Percentiles rank a stretch among this genome's conserved stretches.
These are phyloP conservation scores for Rhipidocladum racemiflorum DNA, from an alignment of 176 grass and related monocot species.

Conservation along the genomic window DNA sequence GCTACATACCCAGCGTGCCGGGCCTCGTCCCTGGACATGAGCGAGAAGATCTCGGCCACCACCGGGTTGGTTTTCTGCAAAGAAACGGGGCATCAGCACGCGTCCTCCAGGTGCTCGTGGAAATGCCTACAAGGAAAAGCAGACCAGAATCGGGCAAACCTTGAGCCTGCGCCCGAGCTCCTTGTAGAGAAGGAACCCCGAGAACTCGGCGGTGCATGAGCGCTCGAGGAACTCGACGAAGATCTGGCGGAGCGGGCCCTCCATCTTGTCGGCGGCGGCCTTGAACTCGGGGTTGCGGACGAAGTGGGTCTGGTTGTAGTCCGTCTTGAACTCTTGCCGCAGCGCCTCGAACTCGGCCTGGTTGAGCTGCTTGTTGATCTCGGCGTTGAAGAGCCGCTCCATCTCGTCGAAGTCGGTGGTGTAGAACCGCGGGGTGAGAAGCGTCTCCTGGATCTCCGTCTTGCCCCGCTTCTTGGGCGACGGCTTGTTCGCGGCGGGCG, in stretches of 20 bases:
- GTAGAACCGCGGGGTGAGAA: conserved; percentile 89
- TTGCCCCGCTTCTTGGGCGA: conserved; percentile 46
- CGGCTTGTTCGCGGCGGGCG: conserved; percentile 26
- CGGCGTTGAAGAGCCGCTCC: conserved; percentile 88
- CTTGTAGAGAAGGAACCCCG: conserved; percentile 94
- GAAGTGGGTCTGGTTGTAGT: conserved; percentile 99
- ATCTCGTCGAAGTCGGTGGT: conserved; percentile 98
- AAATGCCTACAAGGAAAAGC: not conserved
- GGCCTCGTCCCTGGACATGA: conserved; percentile 99
- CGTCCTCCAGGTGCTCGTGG: conserved; percentile 4
- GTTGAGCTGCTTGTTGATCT: conserved; percentile 97
- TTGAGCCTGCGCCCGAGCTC: conserved; percentile 94
- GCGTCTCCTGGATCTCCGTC: conserved; percentile 81
- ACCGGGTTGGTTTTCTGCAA: conserved; percentile 97
- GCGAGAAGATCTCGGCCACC: conserved; percentile 95
- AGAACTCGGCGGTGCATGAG: conserved; percentile 96
- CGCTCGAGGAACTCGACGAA: conserved; percentile 98
- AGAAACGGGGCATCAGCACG: conserved; percentile 13
- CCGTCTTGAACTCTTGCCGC: conserved; percentile 97
- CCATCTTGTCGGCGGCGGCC: conserved; percentile 79
- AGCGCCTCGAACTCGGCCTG: conserved; percentile 86
- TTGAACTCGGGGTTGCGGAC: conserved; percentile 94
- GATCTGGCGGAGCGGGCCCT: conserved; percentile 78
- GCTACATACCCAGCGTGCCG: conserved; percentile 83
- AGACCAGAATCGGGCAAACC: conserved; percentile 23